Percentiles rank a stretch among this genome's conserved stretches.
phyloP scores from a whole-genome alignment of 1,284 basidiomycete genomes.

The Coriolopsis trogii region DNA sequence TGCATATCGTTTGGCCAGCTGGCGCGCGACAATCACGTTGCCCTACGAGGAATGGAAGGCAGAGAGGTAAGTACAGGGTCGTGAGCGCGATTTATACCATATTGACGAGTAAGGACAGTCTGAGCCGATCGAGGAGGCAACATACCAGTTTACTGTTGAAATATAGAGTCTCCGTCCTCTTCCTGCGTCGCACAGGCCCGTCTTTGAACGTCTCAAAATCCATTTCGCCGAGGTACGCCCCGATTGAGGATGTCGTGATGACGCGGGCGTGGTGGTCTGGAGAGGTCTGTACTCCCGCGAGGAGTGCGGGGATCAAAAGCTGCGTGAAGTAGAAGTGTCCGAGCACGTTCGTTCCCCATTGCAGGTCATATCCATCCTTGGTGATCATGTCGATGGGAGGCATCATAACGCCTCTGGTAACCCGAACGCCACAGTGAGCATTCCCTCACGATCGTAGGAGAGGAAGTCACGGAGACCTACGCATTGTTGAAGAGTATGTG shows the following conservation, averaged over 20 bases:
- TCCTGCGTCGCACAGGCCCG: conserved; percentile 2
- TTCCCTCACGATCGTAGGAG: no score
- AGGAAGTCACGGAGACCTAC: no score
- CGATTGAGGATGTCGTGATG: no score
- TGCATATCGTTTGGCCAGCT: conserved; percentile 9
- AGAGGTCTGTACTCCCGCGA: conserved; percentile 5
- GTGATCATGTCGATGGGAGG: conserved; percentile 48
- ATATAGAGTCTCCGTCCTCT: conserved; percentile 9
- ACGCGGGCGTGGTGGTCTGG: conserved; percentile 1
- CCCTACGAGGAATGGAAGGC: no score
- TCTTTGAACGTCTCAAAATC: conserved; percentile 15
- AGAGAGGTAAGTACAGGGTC: no score
- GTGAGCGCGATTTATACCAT: no score
- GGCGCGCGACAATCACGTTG: conserved; percentile 7
- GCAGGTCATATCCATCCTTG: conserved; percentile 58
- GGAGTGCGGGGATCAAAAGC: conserved; percentile 9
- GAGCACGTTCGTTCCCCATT: conserved; percentile 64
- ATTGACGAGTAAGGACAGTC: no score
- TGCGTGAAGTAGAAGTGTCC: conserved; percentile 32
- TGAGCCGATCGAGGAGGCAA: no score
- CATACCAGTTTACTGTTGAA: conserved; percentile 19
- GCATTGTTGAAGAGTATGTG: conserved; percentile 39
- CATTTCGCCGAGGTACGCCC: no score
- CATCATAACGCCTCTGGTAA: no score
- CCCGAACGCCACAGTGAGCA: no score